Base-by-base conservation (phyloP, 139 green algal species). In the Chlamydomonas incerta region DNA sequence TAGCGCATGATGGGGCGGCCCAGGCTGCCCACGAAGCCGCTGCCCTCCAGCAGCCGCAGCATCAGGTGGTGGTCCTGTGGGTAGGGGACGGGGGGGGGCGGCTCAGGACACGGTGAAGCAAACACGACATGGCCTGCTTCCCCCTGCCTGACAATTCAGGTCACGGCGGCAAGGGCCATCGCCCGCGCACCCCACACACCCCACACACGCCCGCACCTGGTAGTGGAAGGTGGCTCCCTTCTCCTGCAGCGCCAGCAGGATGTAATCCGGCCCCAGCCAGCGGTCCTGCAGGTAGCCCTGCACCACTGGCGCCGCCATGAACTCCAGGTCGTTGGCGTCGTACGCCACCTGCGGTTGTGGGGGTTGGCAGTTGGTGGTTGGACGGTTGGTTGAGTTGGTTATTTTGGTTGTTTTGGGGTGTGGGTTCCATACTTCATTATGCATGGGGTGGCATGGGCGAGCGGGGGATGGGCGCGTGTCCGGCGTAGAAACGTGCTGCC, bases 161-260 rank as follows among this genome's bases (percentile, higher is more conserved):
- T 15, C 52, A 15, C 52, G 13, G 52, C 52, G 13, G 15, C 52
- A 15, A 58, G 15, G 52, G 57, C 11, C 57, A 26, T 66, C 55
- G 55, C 55, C 55, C 55, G 2, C 55, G 18, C 55, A 6, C 20
- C 55, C 55, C 55, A 14, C 18, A 3, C 20, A 15, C 60, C 57
- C 57, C 57, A 2, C 24, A 15, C 60, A 15, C 60, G 24, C 60
- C 60, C 60, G 18, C 2, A 66, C 60, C 63, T 70, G 63, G 63
- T 70, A 70, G 63, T 70, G 63, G 63, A 70, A 70, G 63, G 63
- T 70, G 63, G 13, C n/a, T 2, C 63, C 63, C n/a, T 70, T 70
- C 29, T 70, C 63, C 63, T 70, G 63, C 63, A 70, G 63, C 63
- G 63, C 63, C 63, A 70, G 63, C n/a, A 70, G 63, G 63, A 70